phyloP scores from a whole-genome alignment of 2,329 filamentous ascomycete genomes.

The Coleophoma eucalyptorum region DNA sequence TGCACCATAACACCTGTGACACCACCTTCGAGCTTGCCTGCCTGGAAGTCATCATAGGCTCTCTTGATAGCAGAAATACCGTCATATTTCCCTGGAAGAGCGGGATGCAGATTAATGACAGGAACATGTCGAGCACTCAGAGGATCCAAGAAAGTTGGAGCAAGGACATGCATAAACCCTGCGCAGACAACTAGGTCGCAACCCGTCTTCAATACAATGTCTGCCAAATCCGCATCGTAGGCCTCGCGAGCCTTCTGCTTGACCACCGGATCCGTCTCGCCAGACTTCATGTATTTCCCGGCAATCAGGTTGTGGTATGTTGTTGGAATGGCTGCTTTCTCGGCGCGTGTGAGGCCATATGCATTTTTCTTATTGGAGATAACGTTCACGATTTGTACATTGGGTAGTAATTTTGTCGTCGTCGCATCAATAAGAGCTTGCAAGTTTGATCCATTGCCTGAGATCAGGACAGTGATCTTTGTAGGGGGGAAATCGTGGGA shows the following conservation, averaged over 20 bases:
- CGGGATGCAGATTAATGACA: constrained; percentile 68
- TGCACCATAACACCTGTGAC: constrained; percentile 85
- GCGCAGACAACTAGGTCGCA: constrained; percentile 64
- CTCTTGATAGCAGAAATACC: constrained; percentile 75
- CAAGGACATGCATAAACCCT: constrained; percentile 70
- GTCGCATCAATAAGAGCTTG: constrained; percentile 56
- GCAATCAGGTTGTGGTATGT: constrained; percentile 63
- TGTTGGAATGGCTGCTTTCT: constrained; percentile 55
- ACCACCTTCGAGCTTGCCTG: constrained; percentile 58
- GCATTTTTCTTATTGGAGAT: constrained; percentile 64
- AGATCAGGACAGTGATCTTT: constrained; percentile 56
- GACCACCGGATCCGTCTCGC: constrained; percentile 36
- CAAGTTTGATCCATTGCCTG: constrained; percentile 67
- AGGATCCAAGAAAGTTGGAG: constrained; percentile 56
- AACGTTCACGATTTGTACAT: constrained; percentile 51
- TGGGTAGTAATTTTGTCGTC: constrained; percentile 35
- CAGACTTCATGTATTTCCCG: constrained; percentile 40
- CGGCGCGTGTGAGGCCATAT: constrained; percentile 59
- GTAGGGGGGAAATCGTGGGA: constrained; percentile 17
- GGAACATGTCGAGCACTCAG: constrained; percentile 48
- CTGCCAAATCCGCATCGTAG: constrained; percentile 64
- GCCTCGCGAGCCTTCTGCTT: constrained; percentile 47
- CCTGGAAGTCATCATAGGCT: constrained; percentile 69
- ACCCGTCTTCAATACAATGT: constrained; percentile 44
- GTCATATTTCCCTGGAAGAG: constrained; percentile 67